A percentile compares a stretch with the other conserved stretches of the same genome.
phyloP scores from a whole-genome alignment of 192 early-diverging fungal genomes.

The Backusella macrospora region DNA sequence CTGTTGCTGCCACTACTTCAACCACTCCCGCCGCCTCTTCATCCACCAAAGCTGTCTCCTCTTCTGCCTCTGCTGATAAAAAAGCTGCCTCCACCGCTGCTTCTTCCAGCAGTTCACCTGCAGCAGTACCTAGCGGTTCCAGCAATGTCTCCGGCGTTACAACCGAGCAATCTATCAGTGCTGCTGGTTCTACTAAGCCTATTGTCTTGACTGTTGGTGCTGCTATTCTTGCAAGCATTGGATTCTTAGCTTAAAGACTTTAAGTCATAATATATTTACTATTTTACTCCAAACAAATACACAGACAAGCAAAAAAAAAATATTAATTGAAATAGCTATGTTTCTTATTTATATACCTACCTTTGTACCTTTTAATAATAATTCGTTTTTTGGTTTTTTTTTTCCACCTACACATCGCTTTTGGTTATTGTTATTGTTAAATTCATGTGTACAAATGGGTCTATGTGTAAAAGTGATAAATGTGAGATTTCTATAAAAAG shows the following conservation, averaged over 20 bases:
- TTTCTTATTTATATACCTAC: constrained; percentile 3
- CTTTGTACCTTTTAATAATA: constrained; percentile 1
- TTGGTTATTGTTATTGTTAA: not conserved
- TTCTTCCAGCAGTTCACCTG: not conserved
- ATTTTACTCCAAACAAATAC: constrained; percentile 12
- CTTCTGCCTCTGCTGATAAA: not conserved
- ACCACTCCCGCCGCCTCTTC: not conserved
- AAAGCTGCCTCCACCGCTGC: not conserved
- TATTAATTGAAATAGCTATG: not conserved
- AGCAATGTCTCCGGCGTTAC: not conserved
- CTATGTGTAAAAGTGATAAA: constrained; percentile 6
- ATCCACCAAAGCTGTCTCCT: not conserved
- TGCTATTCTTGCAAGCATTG: constrained; percentile 7
- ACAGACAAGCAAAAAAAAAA: not conserved
- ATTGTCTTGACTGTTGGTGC: not conserved
- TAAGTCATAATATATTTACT: not conserved
- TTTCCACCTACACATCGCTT: not conserved
- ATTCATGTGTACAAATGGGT: not conserved
- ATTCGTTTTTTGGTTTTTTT: not conserved
- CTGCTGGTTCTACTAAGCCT: not conserved
- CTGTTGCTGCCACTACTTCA: not conserved
- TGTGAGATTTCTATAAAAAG: not conserved
- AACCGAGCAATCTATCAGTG: not conserved
- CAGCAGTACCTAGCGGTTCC: not conserved
- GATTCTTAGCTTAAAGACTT: not conserved